These are phyloP conservation scores for Teunomyces aglyptinius DNA, from an alignment of 805 yeast species.

Conservation along the genomic window DNA sequence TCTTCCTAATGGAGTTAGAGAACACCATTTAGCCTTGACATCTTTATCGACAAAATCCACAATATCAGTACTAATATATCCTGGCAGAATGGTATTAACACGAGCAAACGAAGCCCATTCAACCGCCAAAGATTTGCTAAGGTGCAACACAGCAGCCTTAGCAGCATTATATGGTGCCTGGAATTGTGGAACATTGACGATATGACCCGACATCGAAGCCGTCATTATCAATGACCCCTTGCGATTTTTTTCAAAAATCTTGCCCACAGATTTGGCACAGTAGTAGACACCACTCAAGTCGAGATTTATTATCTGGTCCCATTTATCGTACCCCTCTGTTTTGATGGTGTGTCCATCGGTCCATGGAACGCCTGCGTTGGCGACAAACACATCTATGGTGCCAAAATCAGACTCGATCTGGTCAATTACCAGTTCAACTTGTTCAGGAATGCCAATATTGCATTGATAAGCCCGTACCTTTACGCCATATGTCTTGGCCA, in stretches of 20 bases:
- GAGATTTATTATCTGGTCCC: slow-evolving; percentile 37
- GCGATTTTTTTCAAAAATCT: slow-evolving; percentile 38
- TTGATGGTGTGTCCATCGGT: slow-evolving; percentile 45
- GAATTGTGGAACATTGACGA: slow-evolving; percentile 44
- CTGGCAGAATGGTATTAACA: slow-evolving; percentile 44
- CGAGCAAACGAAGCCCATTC: slow-evolving; percentile 50
- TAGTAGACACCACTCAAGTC: slow-evolving; percentile 44
- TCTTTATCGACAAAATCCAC: slow-evolving; percentile 34
- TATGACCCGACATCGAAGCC: slow-evolving; percentile 49
- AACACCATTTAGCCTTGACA: slow-evolving; percentile 37
- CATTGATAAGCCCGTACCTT: slow-evolving; percentile 64
- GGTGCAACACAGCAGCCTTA: slow-evolving; percentile 44
- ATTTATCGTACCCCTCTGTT: slow-evolving; percentile 32
- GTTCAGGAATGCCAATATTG: slow-evolving; percentile 48
- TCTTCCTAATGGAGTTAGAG: slow-evolving; percentile 45
- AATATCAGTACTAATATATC: slow-evolving; percentile 42
- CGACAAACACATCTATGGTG: slow-evolving; percentile 77
- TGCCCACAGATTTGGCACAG: slow-evolving; percentile 43
- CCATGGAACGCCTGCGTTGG: slow-evolving; percentile 74
- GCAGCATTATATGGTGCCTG: slow-evolving; percentile 49
- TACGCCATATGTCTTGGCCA: slow-evolving; percentile 58
- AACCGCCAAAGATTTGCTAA: slow-evolving; percentile 43
- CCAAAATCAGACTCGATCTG: slow-evolving; percentile 69
- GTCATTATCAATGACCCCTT: slow-evolving; percentile 44
- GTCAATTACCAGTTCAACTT: slow-evolving; percentile 48